These are phyloP conservation scores for Chaetoscypha palmicola DNA, from an alignment of 2,329 filamentous ascomycete genomes.

Conservation along the genomic window DNA sequence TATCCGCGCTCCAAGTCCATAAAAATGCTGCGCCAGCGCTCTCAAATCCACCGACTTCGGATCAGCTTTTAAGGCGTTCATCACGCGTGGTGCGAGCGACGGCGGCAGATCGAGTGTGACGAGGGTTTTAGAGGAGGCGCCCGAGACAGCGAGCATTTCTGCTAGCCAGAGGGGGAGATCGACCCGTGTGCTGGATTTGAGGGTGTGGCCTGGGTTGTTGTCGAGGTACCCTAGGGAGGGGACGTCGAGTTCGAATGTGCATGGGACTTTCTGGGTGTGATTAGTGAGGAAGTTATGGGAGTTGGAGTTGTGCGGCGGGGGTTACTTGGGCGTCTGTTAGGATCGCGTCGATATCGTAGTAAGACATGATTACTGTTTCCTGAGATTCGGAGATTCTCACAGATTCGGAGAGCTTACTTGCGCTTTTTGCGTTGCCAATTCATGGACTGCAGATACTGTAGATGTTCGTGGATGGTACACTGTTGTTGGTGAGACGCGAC, in stretches of 20 bases:
- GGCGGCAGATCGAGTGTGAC: slow-evolving; percentile 76
- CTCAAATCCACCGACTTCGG: slow-evolving; percentile 78
- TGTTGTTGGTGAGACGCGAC: too few relatives aligned
- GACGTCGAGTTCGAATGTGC: slow-evolving; percentile 86
- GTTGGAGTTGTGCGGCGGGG: slow-evolving; percentile 8
- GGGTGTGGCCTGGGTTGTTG: slow-evolving; percentile 62
- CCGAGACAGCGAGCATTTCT: slow-evolving; percentile 77
- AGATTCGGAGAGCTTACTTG: background rate
- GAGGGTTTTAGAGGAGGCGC: slow-evolving; percentile 43
- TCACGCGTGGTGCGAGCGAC: slow-evolving; percentile 69
- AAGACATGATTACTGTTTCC: slow-evolving; percentile 48
- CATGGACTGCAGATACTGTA: too few relatives aligned
- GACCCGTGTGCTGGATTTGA: slow-evolving; percentile 75
- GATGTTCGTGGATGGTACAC: too few relatives aligned
- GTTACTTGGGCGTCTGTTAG: slow-evolving; percentile 73
- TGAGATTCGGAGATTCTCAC: background rate
- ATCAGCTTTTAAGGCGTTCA: slow-evolving; percentile 87
- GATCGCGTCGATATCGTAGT: slow-evolving; percentile 81
- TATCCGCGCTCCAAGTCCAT: slow-evolving; percentile 76
- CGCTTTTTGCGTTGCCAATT: background rate
- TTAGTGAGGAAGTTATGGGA: slow-evolving; percentile 6
- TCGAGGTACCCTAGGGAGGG: slow-evolving; percentile 84
- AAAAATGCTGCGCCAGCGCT: slow-evolving; percentile 79
- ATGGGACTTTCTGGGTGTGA: slow-evolving; percentile 72
- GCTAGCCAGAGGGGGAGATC: slow-evolving; percentile 89